Percentiles rank a stretch among this genome's conserved stretches.
Conservation (phyloP, 2,329 filamentous ascomycete genomes). For the Talaromyces atroroseus region DNA sequence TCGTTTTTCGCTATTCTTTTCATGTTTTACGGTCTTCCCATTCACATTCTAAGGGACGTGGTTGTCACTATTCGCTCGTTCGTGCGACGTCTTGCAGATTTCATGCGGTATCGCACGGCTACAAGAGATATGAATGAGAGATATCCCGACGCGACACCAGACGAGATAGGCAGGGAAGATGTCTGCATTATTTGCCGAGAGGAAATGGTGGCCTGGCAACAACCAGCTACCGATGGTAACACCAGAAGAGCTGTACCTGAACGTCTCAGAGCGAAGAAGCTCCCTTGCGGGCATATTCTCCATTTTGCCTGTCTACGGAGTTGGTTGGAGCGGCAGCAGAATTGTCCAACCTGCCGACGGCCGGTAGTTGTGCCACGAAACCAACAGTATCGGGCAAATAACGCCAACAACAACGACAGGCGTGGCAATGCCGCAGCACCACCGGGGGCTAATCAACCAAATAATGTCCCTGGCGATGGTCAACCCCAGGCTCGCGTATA, state of each 20-base stretch:
- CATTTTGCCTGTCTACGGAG: constrained; percentile 93
- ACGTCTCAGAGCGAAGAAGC: constrained; percentile 82
- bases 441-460: constrained; percentile 32
- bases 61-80: constrained; percentile 93
- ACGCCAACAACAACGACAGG: constrained; percentile 21
- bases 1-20: constrained; percentile 91
- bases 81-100: constrained; percentile 78
- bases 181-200: constrained; percentile 98
- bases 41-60: constrained; percentile 93
- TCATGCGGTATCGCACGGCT: constrained; percentile 83
- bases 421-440: constrained; percentile 20
- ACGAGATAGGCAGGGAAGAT: constrained; percentile 79
- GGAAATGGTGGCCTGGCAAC: constrained; percentile 80
- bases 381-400: constrained; percentile 27
- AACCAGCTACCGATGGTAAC: constrained; percentile 39
- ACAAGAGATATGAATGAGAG: constrained; percentile 86
- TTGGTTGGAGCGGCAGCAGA: constrained; percentile 95
- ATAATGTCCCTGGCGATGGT: constrained; percentile 33
- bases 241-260: constrained; percentile 45
- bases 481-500: constrained; percentile 55
- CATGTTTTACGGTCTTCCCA: constrained; percentile 88
- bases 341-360: constrained; percentile 87
- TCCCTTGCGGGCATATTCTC: constrained; percentile 91
- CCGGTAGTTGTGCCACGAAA: constrained; percentile 59
- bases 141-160: constrained; percentile 83